Evolutionary conservation across 176 grass and related monocot species (phyloP), one percentile per base, ranked within the genome.

Genomic region (Rhipidocladum racemiflorum): DNA sequence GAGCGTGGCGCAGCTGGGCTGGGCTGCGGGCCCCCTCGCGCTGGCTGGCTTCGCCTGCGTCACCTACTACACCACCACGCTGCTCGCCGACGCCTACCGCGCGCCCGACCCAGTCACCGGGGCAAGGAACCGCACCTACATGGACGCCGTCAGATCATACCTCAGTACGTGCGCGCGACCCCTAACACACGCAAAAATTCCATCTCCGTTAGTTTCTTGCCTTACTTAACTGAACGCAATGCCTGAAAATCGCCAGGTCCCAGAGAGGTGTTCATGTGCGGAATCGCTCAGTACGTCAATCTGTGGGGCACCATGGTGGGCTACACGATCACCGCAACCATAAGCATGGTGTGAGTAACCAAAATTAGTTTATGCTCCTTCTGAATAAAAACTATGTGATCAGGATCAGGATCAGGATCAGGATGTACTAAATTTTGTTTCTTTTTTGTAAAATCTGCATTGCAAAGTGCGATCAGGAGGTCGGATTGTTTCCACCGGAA

Each of bases 271-370:
- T 87, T 91, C 86, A 91, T 97, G 86, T 97, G 94, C 81, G 94
- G 86, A 16, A 83, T 93, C 50, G 91, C 88, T 3, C 94, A 97
- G 81, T 93, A 93, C 80, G 86, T 91, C 0, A 87, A 91, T 63
- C 75, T 97, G n/a, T 97, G 94, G 94, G 94, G 94, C 56, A 89
- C 91, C 39, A 93, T 97, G 86, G 89, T 97, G 3, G 89, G 94
- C 10, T 97, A 93, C 84, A 97, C 94, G 32, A 91, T 97, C 81
- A 97, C 94, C 0, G 85, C 94, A 0, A 87, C 89, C 83, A 93
- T 86, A 76, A 97, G 94, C 84, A 97, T 97, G 94, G 90, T 77
- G 94, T 93, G 70, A 93, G 88, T 85, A 36, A 84, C 54, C 62
- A 24, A 67, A 57, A 32, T 29, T 0, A 35, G 3, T 15, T 24